A percentile compares a stretch with the other conserved stretches of the same genome.
phyloP scores from a whole-genome alignment of 1,284 basidiomycete genomes.

The Amylostereum chailletii region DNA sequence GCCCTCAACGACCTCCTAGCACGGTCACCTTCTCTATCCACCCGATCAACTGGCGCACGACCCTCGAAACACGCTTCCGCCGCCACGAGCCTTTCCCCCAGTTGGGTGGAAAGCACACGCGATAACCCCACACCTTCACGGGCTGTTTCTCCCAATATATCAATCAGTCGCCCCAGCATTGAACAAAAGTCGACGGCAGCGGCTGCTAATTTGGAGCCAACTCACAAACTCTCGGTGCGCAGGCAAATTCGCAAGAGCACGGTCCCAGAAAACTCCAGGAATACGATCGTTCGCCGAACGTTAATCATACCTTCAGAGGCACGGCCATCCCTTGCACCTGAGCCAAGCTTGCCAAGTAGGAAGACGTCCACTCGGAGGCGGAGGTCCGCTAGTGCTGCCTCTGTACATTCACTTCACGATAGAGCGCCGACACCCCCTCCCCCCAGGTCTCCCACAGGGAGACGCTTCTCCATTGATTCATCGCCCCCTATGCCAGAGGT shows the following conservation, averaged over 20 bases:
- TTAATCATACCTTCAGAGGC: constrained; percentile 67
- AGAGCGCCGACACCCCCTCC: constrained; percentile 77
- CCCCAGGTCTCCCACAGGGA: constrained; percentile 41
- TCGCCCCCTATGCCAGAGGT: constrained; percentile 67
- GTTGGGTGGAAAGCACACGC: constrained; percentile 5
- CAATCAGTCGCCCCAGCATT: constrained; percentile 26
- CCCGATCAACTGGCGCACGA: constrained; percentile 37
- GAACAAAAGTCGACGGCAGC: constrained; percentile 21
- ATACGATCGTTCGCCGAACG: constrained; percentile 60
- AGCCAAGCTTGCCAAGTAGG: constrained; percentile 34
- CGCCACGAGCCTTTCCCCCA: constrained; percentile 18
- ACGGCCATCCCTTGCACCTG: constrained; percentile 43
- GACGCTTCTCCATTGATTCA: constrained; percentile 54
- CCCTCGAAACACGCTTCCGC: constrained; percentile 36
- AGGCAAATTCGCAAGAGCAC: constrained; percentile 36
- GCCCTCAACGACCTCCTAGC: constrained; percentile 62
- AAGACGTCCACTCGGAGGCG: constrained; percentile 40
- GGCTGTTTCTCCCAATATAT: constrained; percentile 17
- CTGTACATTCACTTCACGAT: constrained; percentile 58
- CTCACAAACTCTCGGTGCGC: constrained; percentile 26
- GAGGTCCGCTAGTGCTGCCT: constrained; percentile 48
- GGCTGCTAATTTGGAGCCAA: constrained; percentile 22
- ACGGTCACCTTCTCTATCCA: constrained; percentile 59
- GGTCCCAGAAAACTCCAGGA: constrained; percentile 24
- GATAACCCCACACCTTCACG: constrained; percentile 16